Percentiles rank a stretch among this genome's conserved stretches.
Conservation (phyloP, 2,329 filamentous ascomycete species). For the Ophiostoma sp. region DNA sequence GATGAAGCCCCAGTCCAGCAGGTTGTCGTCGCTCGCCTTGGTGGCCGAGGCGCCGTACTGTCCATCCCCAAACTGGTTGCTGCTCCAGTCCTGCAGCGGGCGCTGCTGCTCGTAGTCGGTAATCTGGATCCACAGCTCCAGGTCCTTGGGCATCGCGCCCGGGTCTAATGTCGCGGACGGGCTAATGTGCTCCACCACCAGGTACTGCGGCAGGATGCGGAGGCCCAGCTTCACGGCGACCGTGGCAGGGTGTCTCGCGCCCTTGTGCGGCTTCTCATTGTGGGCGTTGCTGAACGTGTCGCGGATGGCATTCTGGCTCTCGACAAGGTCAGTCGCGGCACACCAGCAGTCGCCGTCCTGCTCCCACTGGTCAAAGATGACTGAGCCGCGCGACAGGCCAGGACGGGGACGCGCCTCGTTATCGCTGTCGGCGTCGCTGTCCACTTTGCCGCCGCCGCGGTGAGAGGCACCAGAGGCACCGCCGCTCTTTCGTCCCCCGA, state of each 20-base stretch:
- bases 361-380: conserved; percentile 65
- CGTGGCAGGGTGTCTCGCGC: not conserved
- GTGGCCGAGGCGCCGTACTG: conserved; percentile 14
- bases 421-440: too few relatives aligned
- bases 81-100: conserved; percentile 40
- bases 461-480: not conserved
- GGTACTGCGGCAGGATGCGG: conserved; percentile 58
- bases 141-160: conserved; percentile 56
- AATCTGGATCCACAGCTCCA: conserved; percentile 65
- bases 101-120: conserved; percentile 40
- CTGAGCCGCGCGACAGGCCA: conserved; percentile 19
- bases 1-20: conserved; percentile 43
- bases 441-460: not conserved
- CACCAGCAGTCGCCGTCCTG: conserved; percentile 89
- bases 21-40: conserved; percentile 21
- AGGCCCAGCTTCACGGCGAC: conserved; percentile 42
- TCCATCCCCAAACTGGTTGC: conserved; percentile 37
- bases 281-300: too few relatives aligned
- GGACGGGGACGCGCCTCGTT: conserved; percentile 14
- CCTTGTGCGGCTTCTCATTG: too few relatives aligned
- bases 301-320: too few relatives aligned
- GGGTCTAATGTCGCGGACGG: conserved; percentile 56
- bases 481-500: not conserved
- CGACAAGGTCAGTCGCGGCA: conserved; percentile 40
- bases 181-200: conserved; percentile 68